Conservation (phyloP, 495 filamentous ascomycete species). For the Podospora australis region DNA sequence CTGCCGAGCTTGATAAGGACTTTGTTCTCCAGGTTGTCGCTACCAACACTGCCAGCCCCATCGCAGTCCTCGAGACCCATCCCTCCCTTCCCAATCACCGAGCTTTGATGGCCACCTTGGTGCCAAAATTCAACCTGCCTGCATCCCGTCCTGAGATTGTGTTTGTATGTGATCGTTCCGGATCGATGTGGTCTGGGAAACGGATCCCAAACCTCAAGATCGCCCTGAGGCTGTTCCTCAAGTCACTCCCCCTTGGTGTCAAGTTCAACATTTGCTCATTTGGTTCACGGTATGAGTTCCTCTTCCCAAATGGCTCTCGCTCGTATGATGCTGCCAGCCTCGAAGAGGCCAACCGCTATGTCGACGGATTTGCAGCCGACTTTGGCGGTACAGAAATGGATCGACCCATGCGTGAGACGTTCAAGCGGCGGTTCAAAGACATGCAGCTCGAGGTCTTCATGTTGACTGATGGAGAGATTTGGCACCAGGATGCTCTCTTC, state of each 20-base stretch:
- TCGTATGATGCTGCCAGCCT: constrained; percentile 48
- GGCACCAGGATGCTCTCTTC: constrained; percentile 50
- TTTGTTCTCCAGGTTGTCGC: constrained; percentile 51
- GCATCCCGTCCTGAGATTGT: constrained; percentile 55
- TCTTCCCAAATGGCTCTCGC: constrained; percentile 51
- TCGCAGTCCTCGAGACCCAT: constrained; percentile 58
- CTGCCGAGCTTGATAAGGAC: constrained; percentile 42
- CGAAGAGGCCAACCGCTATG: constrained; percentile 43
- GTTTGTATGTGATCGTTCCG: constrained; percentile 64
- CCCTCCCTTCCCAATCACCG: constrained; percentile 52
- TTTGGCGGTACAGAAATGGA: constrained; percentile 68
- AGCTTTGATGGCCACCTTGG: constrained; percentile 60
- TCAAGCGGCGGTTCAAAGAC: constrained; percentile 44
- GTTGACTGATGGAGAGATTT: constrained; percentile 68
- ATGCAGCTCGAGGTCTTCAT: constrained; percentile 59
- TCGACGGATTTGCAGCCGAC: constrained; percentile 42
- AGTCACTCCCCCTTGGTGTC: constrained; percentile 58
- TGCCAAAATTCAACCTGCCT: constrained; percentile 57
- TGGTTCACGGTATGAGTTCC: constrained; percentile 44
- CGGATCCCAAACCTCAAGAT: constrained; percentile 50
- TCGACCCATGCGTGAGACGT: constrained; percentile 43
- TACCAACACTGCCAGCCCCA: constrained; percentile 49
- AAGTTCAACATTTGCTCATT: constrained; percentile 76
- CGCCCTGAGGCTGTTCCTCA: constrained; percentile 62
- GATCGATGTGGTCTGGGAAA: constrained; percentile 47